Evolutionary conservation across 345 rosid species (phyloP), one percentile per base, ranked within the genome.

Genomic region (Gossypium turneri): DNA sequence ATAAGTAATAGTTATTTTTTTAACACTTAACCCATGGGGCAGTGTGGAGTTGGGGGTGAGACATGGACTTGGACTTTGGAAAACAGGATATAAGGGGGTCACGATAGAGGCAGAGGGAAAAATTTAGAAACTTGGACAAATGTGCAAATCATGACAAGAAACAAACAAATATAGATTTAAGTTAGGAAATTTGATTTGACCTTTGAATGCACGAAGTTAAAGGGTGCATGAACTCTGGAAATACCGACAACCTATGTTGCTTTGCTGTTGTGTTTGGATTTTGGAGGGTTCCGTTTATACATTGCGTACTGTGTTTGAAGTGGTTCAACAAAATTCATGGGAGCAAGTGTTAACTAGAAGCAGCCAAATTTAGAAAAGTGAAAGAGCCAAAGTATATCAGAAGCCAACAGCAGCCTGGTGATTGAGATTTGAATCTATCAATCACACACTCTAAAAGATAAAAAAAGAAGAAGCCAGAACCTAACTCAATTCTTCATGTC

Each of bases 1-100:
- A 29, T 29, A 29, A 29, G 34, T 29, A 29, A 29, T 34, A 4
- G 41, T 34, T 34, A 4, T 5, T 17, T 48, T 67, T 81, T 51
- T 17, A 25, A 27, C 75, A 8, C 53, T 29, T 7, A 58, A 29
- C 55, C 22, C 51, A 8, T 64, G 10, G 64, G 4, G 87, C 83
- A 13, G 83, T 61, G 4, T 50, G 56, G 56, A 83, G 81, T 25
- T 74, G 45, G 78, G 64, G 82, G 52, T 9, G 52, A 48, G 13
- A 12, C 15, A 10, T 48, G 52, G 52, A 27, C 63, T 29, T 2
- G 61, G 15, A 20, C 61, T 22, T 57, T 22, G 61, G 61, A 19
- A 3, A 75, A 75, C 27, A 17, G 75, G 61, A 15, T 13, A 34
- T 5, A 34, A 34, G 41, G 41, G 41, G 41, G 41, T 34, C 41